Evolutionary conservation across 2,329 filamentous ascomycete genomes (phyloP).

Genomic region (Aspergillus pseudoviridinutans): DNA sequence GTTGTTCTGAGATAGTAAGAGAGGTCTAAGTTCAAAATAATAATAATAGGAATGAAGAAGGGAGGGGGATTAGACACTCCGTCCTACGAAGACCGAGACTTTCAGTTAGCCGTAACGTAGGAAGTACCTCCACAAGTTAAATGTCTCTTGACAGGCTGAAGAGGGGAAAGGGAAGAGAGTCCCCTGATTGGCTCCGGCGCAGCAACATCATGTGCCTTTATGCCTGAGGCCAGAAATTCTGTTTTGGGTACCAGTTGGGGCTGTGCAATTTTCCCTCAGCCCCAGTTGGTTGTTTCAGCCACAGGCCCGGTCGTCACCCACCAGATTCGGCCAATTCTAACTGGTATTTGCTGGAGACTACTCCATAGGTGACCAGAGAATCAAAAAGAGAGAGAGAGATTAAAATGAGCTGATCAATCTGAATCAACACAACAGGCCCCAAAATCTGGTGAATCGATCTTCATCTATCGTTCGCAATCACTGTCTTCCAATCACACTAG

Average conservation of each 20-base stretch:
- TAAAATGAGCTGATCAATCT: background rate
- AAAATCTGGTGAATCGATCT: background rate
- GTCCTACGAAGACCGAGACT: background rate
- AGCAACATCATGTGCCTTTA: slow-evolving; percentile 5
- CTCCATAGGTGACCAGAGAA: background rate
- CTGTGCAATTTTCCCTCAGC: slow-evolving; percentile 3
- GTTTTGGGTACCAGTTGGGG: background rate
- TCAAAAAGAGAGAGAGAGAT: background rate
- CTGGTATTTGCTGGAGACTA: background rate
- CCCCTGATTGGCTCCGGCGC: slow-evolving; percentile 13
- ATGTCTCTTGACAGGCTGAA: slow-evolving; percentile 8
- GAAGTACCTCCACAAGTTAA: background rate
- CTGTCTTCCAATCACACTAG: background rate
- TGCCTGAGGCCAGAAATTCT: slow-evolving; percentile 2
- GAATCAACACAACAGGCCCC: background rate
- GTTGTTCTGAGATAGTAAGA: background rate
- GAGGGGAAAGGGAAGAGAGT: slow-evolving; percentile 12
- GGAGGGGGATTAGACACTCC: background rate
- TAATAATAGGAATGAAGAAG: slow-evolving; percentile 14
- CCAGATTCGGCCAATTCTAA: background rate
- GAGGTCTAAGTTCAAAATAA: slow-evolving; percentile 6
- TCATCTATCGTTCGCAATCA: background rate
- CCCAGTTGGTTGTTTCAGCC: background rate
- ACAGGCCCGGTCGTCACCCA: slow-evolving; percentile 1
- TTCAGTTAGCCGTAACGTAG: too few species aligned